A percentile compares a stretch with the other conserved stretches of the same genome.
Evolutionary conservation across 164 flowering plant species (phyloP).

Genomic region (Tinospora cordifolia): DNA sequence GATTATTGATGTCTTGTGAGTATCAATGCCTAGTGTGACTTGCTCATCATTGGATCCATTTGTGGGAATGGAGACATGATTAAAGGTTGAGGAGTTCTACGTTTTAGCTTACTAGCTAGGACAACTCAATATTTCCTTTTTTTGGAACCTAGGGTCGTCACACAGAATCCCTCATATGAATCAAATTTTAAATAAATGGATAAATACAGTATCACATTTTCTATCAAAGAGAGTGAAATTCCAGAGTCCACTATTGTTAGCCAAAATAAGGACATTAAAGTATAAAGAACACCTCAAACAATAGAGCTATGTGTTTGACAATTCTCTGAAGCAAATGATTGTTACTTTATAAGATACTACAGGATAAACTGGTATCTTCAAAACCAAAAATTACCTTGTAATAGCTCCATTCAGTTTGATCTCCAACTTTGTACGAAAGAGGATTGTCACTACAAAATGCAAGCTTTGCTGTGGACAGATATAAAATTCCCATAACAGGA

Average conservation of each 20-base stretch:
- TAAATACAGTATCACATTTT: background rate
- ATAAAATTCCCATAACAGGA: constrained; percentile 72
- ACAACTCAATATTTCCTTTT: too few relatives aligned
- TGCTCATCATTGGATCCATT: too few relatives aligned
- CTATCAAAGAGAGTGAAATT: background rate
- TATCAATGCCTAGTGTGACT: too few relatives aligned
- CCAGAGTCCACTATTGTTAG: background rate
- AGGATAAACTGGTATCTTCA: background rate
- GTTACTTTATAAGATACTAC: background rate
- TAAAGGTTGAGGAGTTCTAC: too few relatives aligned
- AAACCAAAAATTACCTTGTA: constrained; percentile 45
- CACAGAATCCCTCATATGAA: background rate
- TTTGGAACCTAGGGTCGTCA: too few relatives aligned
- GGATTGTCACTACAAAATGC: constrained; percentile 82
- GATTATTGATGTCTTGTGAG: too few relatives aligned
- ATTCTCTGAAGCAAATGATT: background rate
- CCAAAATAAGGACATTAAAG: background rate
- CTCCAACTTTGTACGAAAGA: constrained; percentile 57
- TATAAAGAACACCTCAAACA: background rate
- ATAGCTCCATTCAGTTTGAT: constrained; percentile 62
- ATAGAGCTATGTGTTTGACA: background rate
- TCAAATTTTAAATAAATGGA: background rate
- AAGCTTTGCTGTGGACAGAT: constrained; percentile 66
- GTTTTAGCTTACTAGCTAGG: too few relatives aligned
- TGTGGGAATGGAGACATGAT: too few relatives aligned